phyloP scores from a whole-genome alignment of 2,329 filamentous ascomycete genomes.

The Talaromyces sp. region DNA sequence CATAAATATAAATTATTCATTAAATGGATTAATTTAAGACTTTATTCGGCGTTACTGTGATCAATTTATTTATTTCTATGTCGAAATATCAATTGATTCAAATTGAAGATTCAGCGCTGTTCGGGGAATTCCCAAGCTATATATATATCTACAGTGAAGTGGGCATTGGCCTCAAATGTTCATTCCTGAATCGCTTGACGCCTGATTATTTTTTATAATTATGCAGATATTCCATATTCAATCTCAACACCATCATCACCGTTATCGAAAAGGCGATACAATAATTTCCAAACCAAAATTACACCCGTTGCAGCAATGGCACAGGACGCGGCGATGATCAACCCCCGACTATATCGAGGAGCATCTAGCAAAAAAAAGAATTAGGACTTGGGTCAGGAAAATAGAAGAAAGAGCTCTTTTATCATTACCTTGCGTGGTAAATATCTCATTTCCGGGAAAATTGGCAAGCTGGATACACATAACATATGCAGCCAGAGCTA shows the following conservation, averaged over 20 bases:
- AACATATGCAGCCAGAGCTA: constrained; percentile 21
- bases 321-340: constrained; percentile 7
- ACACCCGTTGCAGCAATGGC: constrained; percentile 1
- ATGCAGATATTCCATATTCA: neutral
- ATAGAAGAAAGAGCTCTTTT: neutral
- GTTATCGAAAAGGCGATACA: constrained; percentile 6
- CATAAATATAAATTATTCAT: neutral
- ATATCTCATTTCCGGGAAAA: constrained; percentile 19
- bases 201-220: neutral
- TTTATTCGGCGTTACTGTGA: no score
- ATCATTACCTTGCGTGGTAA: constrained; percentile 14
- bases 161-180: no score
- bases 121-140: neutral
- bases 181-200: no score
- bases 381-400: neutral
- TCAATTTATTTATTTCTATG: no score
- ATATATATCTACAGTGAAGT: no score
- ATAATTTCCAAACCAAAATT: constrained; percentile 6
- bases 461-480: constrained; percentile 22
- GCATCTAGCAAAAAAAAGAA: constrained; percentile 1
- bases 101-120: neutral
- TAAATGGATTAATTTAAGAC: neutral
- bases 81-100: no score
- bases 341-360: constrained; percentile 1
- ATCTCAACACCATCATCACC: neutral